These are phyloP conservation scores for Kurtzmaniella fragi DNA, from an alignment of 805 yeast genomes.

Conservation along the genomic window DNA sequence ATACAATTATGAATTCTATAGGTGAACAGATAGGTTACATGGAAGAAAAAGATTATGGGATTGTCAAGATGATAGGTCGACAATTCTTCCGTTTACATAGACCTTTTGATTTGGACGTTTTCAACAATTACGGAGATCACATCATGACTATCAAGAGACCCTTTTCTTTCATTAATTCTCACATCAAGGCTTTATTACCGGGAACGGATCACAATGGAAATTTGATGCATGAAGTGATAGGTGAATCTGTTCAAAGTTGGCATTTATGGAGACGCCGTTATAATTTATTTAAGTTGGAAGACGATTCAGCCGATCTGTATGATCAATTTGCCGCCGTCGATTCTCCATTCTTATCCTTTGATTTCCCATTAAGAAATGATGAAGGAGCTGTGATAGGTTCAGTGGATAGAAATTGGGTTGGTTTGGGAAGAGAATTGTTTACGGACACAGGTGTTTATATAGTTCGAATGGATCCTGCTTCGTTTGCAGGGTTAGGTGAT, in stretches of 20 bases:
- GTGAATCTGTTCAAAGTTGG: slow-evolving; percentile 91
- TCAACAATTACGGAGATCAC: slow-evolving; percentile 57
- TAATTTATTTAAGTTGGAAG: slow-evolving; percentile 60
- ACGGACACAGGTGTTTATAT: slow-evolving; percentile 95
- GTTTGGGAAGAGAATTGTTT: slow-evolving; percentile 85
- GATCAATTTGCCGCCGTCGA: slow-evolving; percentile 85
- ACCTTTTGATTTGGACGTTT: slow-evolving; percentile 73
- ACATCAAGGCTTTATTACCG: slow-evolving; percentile 69
- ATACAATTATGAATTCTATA: slow-evolving; percentile 62
- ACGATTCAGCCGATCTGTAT: slow-evolving; percentile 37
- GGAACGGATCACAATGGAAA: slow-evolving; percentile 33
- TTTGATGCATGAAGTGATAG: slow-evolving; percentile 48
- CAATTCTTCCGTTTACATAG: slow-evolving; percentile 83
- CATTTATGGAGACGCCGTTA: slow-evolving; percentile 90
- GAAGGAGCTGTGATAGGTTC: slow-evolving; percentile 58
- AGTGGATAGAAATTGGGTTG: slow-evolving; percentile 93
- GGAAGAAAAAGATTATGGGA: slow-evolving; percentile 74
- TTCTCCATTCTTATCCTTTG: slow-evolving; percentile 81
- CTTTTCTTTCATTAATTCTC: slow-evolving; percentile 85
- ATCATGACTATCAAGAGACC: slow-evolving; percentile 71
- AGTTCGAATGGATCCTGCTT: slow-evolving; percentile 71
- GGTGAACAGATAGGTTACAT: slow-evolving; percentile 78
- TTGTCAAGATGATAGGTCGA: slow-evolving; percentile 65
- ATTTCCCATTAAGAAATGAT: slow-evolving; percentile 70
- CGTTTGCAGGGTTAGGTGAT: slow-evolving; percentile 55